Evolutionary conservation across 2,329 filamentous ascomycete species (phyloP), one percentile per base, ranked within the genome.

Genomic region (Chaetomiaceae sp.): DNA sequence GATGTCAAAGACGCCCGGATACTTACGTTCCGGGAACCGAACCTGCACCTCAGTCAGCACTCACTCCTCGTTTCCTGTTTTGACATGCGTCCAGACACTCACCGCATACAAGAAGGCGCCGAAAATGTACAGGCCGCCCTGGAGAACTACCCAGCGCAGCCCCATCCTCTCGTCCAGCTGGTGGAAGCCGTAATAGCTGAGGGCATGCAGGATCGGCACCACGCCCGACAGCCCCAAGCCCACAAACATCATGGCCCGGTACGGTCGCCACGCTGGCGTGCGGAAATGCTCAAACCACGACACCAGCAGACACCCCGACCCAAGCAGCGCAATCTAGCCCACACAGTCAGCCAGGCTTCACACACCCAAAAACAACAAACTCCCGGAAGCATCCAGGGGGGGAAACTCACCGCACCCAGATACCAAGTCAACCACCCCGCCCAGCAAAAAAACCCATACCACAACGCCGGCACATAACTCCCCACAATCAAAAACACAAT

Each of bases 401-500:
- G 38, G 19, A 7, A 46, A 72, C 78, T 67, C 64, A 90, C 87
- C 77, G 89, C 83, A 13, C 74, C 78, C 73, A 91, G 83, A 67
- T 97, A 97, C 3, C 78, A 65, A 38, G 72, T 74, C 71, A 89
- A 82, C 61, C 92, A 66, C 7, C 66, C 62, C 3, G 82, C 80
- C 56, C 83, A 72, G 62, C 85, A 89, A 62, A 81, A 88, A 66
- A 95, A 89, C 3, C 86, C 90, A 67, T 95, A 96, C 68, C 89
- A 93, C 53, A 99, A 69, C 44, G 87, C 86, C 2, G 93, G 91
- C 40, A 97, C 81, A 64, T 92, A 96, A 65, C 86, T 92, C 6
- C 93, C 93, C 59, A 92, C 87, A 53, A 97, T 97, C 59, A 99
- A 73, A 43, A 85, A 81, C 25, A 97, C 88, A 60, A 99, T 99